Evolutionary conservation across 305 asterid species (phyloP), one percentile per base, ranked within the genome.

Genomic region (Withania somnifera): DNA sequence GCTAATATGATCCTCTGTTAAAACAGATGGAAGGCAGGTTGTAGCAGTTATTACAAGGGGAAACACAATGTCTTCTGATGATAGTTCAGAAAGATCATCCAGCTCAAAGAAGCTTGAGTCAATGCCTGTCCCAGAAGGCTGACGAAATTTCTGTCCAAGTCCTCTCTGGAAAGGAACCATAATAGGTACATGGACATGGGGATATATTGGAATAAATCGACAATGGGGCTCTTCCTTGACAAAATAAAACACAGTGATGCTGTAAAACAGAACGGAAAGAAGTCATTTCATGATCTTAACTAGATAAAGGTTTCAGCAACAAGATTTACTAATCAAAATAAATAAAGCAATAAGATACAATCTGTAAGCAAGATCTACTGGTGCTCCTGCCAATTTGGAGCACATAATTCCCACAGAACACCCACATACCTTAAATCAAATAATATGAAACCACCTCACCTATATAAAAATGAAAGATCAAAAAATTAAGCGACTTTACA

Each of bases 81-180:
- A 85, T 1, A 92, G 87, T 68, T 78, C 85, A 0, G 97, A 85
- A 7, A 91, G 89, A 83, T 79, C 81, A 56, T 89, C 93, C 86
- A 85, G 56, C 0, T 84, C 56, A 42, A 91, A 92, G 82, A 66
- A 91, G 36, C 88, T 87, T 7, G 90, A 83, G 92, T 88, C 91
- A 3, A 92, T 88, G 86, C 97, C 93, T 0, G 95, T 91, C 86
- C 95, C 93, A 11, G 87, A 85, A 77, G 95, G 97, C 88, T 92
- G 97, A n/a, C 87, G 71, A 77, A 90, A 92, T 83, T 90, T 90
- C 84, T 92, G 97, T 79, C 83, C 86, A 71, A 87, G 91, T 24
- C 97, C 97, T 86, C 91, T 91, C n/a, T 89, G 83, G 89, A 92
- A 92, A 45, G 91, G 95, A 57, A 90, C 71, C 87, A 88, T 92